phyloP scores from a whole-genome alignment of 257 asterid genomes.

The Plantago ovata region DNA sequence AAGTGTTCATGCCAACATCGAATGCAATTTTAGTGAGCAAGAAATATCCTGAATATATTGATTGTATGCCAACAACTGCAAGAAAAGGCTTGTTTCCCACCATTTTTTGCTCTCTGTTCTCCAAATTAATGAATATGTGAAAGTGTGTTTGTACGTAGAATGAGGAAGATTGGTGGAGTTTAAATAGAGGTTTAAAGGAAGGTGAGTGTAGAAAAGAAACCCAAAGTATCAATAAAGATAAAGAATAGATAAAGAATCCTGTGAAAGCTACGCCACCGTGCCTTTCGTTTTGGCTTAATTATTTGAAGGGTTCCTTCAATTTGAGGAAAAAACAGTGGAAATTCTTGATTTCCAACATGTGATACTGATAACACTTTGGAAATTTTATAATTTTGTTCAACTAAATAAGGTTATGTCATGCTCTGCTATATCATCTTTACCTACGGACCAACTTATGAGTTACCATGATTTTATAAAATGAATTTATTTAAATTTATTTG shows the following conservation, averaged over 20 bases:
- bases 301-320: not conserved
- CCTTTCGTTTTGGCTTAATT: not conserved
- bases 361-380: no score
- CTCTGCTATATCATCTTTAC: no score
- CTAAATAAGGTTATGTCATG: no score
- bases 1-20: conserved; percentile 78
- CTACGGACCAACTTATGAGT: no score
- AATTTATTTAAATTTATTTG: no score
- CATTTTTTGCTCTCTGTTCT: conserved; percentile 13
- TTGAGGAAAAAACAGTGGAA: no score
- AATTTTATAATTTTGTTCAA: no score
- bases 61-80: conserved; percentile 46
- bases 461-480: no score
- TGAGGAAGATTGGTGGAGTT: not conserved
- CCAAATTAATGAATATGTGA: not conserved
- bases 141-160: not conserved
- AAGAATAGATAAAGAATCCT: not conserved
- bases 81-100: conserved; percentile 35
- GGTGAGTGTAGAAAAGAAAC: not conserved
- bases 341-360: no score
- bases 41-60: conserved; percentile 70
- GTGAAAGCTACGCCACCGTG: not conserved
- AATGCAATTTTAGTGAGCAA: conserved; percentile 77
- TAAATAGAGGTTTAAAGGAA: not conserved
- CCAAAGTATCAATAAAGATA: not conserved